Conservation (phyloP, 2,329 filamentous ascomycete genomes). For the Neofusicoccum sp. region DNA sequence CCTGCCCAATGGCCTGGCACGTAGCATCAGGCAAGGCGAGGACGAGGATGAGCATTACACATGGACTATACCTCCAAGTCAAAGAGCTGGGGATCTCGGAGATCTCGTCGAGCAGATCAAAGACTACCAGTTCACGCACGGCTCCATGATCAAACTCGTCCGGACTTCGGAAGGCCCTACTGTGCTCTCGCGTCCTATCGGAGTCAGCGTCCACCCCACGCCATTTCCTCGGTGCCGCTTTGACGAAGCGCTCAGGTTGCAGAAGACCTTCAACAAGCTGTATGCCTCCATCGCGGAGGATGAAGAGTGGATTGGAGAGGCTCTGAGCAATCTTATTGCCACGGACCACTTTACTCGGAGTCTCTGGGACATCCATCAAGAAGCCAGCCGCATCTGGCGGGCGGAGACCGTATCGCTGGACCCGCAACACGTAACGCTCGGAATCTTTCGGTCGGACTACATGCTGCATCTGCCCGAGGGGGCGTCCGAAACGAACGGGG, state of each 20-base stretch:
- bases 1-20: neutral
- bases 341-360: slow-evolving; percentile 91
- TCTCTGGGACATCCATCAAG: slow-evolving; percentile 86
- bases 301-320: slow-evolving; percentile 72
- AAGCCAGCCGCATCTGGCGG: slow-evolving; percentile 86
- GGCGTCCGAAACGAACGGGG: slow-evolving; percentile 52
- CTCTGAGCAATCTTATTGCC: slow-evolving; percentile 68
- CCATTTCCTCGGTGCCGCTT: slow-evolving; percentile 82
- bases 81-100: neutral
- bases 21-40: neutral
- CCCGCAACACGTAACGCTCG: slow-evolving; percentile 66
- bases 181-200: slow-evolving; percentile 26
- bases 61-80: neutral
- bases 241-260: slow-evolving; percentile 72
- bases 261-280: slow-evolving; percentile 84
- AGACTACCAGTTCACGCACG: slow-evolving; percentile 45
- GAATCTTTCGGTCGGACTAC: slow-evolving; percentile 94
- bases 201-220: slow-evolving; percentile 87
- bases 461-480: slow-evolving; percentile 74
- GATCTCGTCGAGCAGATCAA: slow-evolving; percentile 28
- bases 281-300: slow-evolving; percentile 88
- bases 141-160: slow-evolving; percentile 39
- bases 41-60: neutral
- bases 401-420: slow-evolving; percentile 21
- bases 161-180: slow-evolving; percentile 26